Base-by-base conservation (phyloP, 2,329 filamentous ascomycete species). In the Mariannaea elegans region DNA sequence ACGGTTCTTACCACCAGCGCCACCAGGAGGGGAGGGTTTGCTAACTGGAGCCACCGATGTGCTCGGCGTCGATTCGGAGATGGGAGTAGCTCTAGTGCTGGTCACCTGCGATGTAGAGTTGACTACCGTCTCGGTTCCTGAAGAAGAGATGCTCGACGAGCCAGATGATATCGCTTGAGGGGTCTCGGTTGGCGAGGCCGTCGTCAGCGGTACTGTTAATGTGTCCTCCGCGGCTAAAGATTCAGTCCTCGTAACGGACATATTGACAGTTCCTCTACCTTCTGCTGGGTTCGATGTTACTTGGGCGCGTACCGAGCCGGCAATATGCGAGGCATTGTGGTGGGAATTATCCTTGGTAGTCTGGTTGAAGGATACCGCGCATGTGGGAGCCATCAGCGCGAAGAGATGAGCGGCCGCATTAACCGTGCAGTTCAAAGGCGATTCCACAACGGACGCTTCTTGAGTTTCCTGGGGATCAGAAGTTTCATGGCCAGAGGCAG, bases 1-100 rank as follows among this genome's bases (percentile, higher is more conserved):
- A 45, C 75, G 71, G 31, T 70, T 63, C 57, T 75, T 76, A 44
- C 46, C 55, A 13, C 57, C 68, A 13, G 61, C 46, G 10, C 59
- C 58, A 27, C 56, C 63, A 7, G 67, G 62, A 2, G 59, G 60
- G 3, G 60, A 60, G 24, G 61, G 36, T 38, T 69, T 70, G 18
- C 31, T 57, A 19, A 47, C 41, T 16, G 64, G 54, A 18, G 51
- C 23, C 13, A 49, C 29, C 12, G 58, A 32, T 14, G 45, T 36
- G 16, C 53, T 56, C 9, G 62, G 27, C 14, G 52, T 53, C 12
- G 62, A 53, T 4, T 62, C 53, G 2, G 63, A 32, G 8, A 49
- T 55, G 12, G 65, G 44, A 8, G 54, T 47, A 13, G 64, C 34
- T 31, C 57, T 71, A 27, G 49, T 55, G 47, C 59, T 65, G n/a